Evolutionary conservation across 2,329 filamentous ascomycete species (phyloP).

Genomic region (Talaromyces sp.): DNA sequence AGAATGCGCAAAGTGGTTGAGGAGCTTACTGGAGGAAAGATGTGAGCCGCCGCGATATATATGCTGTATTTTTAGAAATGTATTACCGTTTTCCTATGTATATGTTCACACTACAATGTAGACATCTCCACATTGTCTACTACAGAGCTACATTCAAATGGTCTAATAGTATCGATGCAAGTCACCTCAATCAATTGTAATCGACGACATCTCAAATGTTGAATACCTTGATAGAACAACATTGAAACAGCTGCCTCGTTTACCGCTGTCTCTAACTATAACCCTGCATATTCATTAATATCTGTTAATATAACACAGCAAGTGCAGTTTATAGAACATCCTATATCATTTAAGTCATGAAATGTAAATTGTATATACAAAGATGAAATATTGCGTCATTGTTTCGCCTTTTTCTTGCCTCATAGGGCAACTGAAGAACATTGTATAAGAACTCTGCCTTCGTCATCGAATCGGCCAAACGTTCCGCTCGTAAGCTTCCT

Average conservation of each 20-base stretch:
- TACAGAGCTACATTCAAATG: neutral
- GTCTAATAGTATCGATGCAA: neutral
- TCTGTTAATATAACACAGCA: neutral
- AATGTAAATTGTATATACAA: neutral
- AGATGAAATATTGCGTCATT: neutral
- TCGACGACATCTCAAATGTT: too few species aligned
- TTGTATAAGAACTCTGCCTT: neutral
- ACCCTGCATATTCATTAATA: neutral
- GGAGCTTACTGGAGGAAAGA: conserved; percentile 62
- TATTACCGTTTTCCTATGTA: neutral
- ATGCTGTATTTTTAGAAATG: neutral
- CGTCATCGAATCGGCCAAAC: neutral
- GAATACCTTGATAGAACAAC: too few species aligned
- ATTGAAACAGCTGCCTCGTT: too few species aligned
- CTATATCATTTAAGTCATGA: neutral
- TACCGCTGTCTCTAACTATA: too few species aligned
- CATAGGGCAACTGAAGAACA: neutral
- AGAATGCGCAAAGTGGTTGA: conserved; percentile 61
- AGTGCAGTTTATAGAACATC: neutral
- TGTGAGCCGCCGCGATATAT: conserved; percentile 25
- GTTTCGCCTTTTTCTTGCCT: neutral
- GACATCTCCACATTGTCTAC: neutral
- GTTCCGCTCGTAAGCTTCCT: neutral
- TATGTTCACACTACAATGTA: neutral
- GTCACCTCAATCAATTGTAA: neutral